These are phyloP conservation scores for button mushroom (Agaricus bisporus) DNA, from an alignment of 768 basidiomycete species.

Conservation along the genomic window DNA sequence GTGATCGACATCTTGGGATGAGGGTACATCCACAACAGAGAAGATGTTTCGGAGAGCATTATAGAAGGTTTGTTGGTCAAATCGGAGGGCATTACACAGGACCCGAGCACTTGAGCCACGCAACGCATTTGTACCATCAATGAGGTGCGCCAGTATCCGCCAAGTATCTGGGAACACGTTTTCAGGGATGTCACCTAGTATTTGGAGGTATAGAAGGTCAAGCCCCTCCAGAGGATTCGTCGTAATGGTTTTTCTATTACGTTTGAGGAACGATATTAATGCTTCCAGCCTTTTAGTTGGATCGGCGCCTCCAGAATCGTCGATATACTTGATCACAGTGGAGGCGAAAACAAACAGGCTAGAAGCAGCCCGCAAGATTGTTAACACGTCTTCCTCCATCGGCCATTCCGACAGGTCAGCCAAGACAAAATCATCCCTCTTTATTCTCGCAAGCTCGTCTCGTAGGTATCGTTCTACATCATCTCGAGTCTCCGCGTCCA, in stretches of 20 bases:
- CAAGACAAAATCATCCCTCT: no score
- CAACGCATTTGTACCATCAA: neutral
- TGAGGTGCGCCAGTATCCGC: neutral
- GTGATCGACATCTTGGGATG: neutral
- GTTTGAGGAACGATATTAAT: neutral
- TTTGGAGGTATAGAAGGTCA: neutral
- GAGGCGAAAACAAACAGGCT: neutral
- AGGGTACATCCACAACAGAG: neutral
- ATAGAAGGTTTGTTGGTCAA: neutral
- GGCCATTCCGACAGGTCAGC: neutral
- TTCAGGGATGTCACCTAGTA: neutral
- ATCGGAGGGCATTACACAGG: neutral
- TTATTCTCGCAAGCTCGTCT: neutral
- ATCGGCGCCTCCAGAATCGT: neutral
- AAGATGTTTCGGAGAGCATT: neutral
- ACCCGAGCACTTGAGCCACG: neutral
- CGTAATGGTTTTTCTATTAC: neutral
- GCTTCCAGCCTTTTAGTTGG: neutral
- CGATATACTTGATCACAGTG: neutral
- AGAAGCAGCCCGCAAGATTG: neutral
- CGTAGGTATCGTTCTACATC: neutral
- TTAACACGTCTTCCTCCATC: neutral
- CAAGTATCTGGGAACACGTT: neutral
- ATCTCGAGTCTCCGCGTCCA: neutral
- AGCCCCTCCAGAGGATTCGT: neutral